Evolutionary conservation across 331 rosid species (phyloP), one percentile per base, ranked within the genome.

Genomic region (Pyrus hybrid): DNA sequence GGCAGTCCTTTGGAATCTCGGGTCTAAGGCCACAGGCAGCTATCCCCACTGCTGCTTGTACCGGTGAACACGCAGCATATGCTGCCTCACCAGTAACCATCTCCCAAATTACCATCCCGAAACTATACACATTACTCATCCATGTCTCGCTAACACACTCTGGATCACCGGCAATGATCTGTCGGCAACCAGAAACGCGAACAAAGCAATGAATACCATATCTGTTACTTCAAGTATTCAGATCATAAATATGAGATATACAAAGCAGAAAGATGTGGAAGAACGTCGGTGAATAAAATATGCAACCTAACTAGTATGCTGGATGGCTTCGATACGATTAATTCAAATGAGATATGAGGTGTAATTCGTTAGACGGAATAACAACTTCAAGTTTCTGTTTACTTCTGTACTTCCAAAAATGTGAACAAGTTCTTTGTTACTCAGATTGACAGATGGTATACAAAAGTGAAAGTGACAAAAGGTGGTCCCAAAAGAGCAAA

Each of bases 11-110:
- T 5, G 97, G 99, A 70, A 94, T 89, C 49, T 94, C 97, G 58
- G 99, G 99, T 84, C 97, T 89, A 63, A 94, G 97, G 76, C 97
- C 99, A 78, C 97, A 94, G 6, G 99, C 97, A 21, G 97, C 99
- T 68, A 94, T 92, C 4, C 97, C 97, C 3, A 94, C 99, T 17
- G 97, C 99, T 12, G 97, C 99, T 67, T 94, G 97, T 53, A 94
- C 97, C 3, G 99, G 99, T 57, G 99, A 94, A 78, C 80, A 89
- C 28, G 97, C 81, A 13, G 91, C 78, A 76, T 89, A 94, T 8
- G 99, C 97, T 25, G 88, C 96, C 71, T 94, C 99, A 18, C 99
- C 93, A 2, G 91, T 82, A 70, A 92, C 92, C 93, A 94, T 90
- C 80, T 94, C 99, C 99, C 99, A 94, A 29, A 94, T 80, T 32